Percentiles rank a stretch among this genome's conserved stretches.
phyloP scores from a whole-genome alignment of 2,329 filamentous ascomycete genomes.

The Trichoderma asperellum region DNA sequence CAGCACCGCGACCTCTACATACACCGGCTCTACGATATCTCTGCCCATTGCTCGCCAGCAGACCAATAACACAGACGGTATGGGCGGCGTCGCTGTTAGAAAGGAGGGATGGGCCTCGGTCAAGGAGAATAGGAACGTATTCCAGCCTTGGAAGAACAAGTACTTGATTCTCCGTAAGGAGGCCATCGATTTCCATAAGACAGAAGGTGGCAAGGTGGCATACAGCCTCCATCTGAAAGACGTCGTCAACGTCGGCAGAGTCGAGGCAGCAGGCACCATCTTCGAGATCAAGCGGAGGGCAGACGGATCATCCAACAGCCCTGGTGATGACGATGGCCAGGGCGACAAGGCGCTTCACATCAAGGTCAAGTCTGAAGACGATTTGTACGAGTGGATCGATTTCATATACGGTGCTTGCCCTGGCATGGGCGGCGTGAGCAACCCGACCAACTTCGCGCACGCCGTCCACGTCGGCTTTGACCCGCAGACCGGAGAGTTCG shows the following conservation, averaged over 20 bases:
- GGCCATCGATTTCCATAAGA: slow-evolving; percentile 92
- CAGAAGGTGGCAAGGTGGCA: slow-evolving; percentile 83
- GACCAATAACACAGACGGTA: slow-evolving; percentile 63
- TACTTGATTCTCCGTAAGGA: slow-evolving; percentile 92
- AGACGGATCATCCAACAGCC: slow-evolving; percentile 69
- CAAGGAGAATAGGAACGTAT: slow-evolving; percentile 87
- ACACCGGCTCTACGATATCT: slow-evolving; percentile 72
- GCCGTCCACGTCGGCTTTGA: slow-evolving; percentile 98
- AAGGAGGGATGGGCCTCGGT: slow-evolving; percentile 83
- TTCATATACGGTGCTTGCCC: slow-evolving; percentile 96
- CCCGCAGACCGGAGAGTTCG: slow-evolving; percentile 90
- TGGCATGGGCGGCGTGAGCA: slow-evolving; percentile 96
- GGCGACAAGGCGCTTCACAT: slow-evolving; percentile 84
- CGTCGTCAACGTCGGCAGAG: slow-evolving; percentile 86
- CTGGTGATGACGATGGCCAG: slow-evolving; percentile 81
- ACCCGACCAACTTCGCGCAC: slow-evolving; percentile 97
- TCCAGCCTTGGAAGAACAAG: slow-evolving; percentile 87
- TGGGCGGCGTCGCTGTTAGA: slow-evolving; percentile 72
- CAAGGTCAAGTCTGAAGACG: slow-evolving; percentile 92
- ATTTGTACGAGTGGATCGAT: slow-evolving; percentile 98
- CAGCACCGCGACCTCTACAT: slow-evolving; percentile 66
- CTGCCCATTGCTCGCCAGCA: slow-evolving; percentile 69
- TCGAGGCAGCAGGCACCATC: slow-evolving; percentile 87
- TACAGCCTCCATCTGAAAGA: slow-evolving; percentile 84
- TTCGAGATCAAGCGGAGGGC: slow-evolving; percentile 87